Conservation (phyloP, 2,329 filamentous ascomycete species). For the Incumbomyces lentus region DNA sequence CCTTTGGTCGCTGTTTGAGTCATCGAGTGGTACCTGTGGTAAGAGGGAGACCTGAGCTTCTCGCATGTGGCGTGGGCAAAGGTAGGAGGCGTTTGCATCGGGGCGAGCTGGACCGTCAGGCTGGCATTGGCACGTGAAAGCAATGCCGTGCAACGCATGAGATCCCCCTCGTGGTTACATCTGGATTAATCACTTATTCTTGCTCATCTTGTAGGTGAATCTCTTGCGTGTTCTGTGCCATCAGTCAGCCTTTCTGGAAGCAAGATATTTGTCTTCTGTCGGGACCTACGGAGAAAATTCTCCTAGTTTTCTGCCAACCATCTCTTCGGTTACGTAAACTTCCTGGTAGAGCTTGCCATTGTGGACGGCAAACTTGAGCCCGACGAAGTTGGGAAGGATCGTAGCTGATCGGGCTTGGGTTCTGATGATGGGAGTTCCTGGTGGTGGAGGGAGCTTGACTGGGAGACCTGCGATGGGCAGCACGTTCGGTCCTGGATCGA, state of each 20-base stretch:
- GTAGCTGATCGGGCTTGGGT: constrained; percentile 82
- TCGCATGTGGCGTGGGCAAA: neutral
- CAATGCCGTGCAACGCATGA: no score
- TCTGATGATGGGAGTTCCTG: constrained; percentile 60
- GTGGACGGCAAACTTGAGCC: constrained; percentile 78
- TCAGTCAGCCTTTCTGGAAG: neutral
- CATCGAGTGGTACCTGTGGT: neutral
- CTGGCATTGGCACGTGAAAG: no score
- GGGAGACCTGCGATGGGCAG: constrained; percentile 29
- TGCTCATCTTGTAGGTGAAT: constrained; percentile 59
- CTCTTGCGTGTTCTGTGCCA: constrained; percentile 51
- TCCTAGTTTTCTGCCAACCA: constrained; percentile 91
- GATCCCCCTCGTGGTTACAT: no score
- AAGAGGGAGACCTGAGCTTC: neutral
- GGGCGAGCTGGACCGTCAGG: no score
- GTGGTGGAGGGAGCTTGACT: constrained; percentile 39
- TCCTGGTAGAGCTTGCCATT: constrained; percentile 83
- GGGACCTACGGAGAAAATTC: constrained; percentile 74
- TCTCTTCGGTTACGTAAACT: constrained; percentile 78
- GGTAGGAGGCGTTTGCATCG: no score
- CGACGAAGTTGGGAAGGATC: constrained; percentile 85
- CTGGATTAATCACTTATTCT: constrained; percentile 48
- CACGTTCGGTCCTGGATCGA: constrained; percentile 22
- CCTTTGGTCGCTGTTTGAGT: neutral
- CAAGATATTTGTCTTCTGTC: neutral